These are phyloP conservation scores for Kwoniella mangroviensis DNA, from an alignment of 768 basidiomycete genomes.

Conservation along the genomic window DNA sequence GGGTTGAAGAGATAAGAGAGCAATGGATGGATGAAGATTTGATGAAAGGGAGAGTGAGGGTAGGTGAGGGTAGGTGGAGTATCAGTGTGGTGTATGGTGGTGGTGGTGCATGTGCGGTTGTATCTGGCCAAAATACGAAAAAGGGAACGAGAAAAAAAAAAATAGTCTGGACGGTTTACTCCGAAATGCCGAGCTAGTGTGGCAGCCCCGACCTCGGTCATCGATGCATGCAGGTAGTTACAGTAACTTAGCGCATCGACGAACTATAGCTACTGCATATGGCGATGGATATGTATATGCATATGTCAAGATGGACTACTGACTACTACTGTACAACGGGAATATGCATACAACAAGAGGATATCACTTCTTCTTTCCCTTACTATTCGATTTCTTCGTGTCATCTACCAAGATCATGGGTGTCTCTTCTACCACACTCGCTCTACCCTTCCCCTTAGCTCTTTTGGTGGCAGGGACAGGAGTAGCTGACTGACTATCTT, in stretches of 20 bases:
- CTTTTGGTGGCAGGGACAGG: constrained; percentile 10
- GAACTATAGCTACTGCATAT: too few relatives aligned
- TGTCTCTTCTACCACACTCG: background rate
- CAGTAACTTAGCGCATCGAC: too few relatives aligned
- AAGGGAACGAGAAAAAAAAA: background rate
- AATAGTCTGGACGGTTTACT: background rate
- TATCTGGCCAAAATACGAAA: background rate
- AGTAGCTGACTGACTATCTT: constrained; percentile 7
- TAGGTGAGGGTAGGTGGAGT: constrained; percentile 5
- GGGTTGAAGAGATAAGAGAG: constrained; percentile 10
- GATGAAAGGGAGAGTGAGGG: constrained; percentile 11
- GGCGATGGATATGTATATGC: too few relatives aligned
- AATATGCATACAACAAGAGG: constrained; percentile 20
- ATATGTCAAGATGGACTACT: too few relatives aligned
- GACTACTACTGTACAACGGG: background rate
- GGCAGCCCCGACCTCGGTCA: background rate
- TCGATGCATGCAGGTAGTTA: background rate
- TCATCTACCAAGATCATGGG: too few relatives aligned
- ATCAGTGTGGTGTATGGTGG: constrained; percentile 1
- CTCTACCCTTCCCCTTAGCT: constrained; percentile 1
- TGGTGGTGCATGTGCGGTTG: background rate
- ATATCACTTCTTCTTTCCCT: constrained; percentile 18
- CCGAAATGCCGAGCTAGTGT: background rate
- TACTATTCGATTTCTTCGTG: constrained; percentile 6
- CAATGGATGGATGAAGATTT: background rate